phyloP scores from a whole-genome alignment of 164 flowering plant species.

The Cinnamomum chago region DNA sequence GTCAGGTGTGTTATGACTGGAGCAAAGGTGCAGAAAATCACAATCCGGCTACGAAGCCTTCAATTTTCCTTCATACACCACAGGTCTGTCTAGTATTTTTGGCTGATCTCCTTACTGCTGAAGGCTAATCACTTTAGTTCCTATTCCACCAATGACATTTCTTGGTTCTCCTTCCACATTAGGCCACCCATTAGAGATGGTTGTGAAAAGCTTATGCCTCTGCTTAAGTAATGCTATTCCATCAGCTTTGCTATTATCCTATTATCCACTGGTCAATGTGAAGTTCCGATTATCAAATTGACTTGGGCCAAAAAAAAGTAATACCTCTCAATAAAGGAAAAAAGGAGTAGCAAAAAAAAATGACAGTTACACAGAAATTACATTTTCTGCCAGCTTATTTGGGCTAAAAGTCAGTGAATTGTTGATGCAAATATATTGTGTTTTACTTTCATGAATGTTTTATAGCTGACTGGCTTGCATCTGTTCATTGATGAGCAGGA shows the following conservation, averaged over 20 bases:
- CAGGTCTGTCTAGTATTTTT: slow-evolving; percentile 37
- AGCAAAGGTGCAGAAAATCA: slow-evolving; percentile 95
- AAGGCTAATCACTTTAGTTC: neutral
- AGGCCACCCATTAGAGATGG: neutral
- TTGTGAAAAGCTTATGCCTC: neutral
- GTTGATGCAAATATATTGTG: too few species aligned
- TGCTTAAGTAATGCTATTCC: neutral
- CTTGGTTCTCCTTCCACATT: neutral
- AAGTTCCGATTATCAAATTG: too few species aligned
- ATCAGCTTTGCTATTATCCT: neutral
- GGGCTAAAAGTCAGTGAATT: neutral
- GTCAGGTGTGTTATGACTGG: slow-evolving; percentile 88
- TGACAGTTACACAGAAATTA: too few species aligned
- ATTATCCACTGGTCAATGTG: neutral
- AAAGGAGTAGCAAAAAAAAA: too few species aligned
- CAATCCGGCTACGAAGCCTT: slow-evolving; percentile 68
- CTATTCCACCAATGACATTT: neutral
- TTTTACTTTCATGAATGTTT: too few species aligned
- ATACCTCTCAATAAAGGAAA: too few species aligned
- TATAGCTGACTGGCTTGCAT: neutral
- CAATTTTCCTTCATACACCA: slow-evolving; percentile 67
- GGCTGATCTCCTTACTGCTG: neutral
- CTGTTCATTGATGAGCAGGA: slow-evolving; percentile 43
- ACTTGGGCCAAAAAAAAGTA: too few species aligned
- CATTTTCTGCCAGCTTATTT: neutral